phyloP scores from a whole-genome alignment of 305 asterid species.

The Galium porrigens region DNA sequence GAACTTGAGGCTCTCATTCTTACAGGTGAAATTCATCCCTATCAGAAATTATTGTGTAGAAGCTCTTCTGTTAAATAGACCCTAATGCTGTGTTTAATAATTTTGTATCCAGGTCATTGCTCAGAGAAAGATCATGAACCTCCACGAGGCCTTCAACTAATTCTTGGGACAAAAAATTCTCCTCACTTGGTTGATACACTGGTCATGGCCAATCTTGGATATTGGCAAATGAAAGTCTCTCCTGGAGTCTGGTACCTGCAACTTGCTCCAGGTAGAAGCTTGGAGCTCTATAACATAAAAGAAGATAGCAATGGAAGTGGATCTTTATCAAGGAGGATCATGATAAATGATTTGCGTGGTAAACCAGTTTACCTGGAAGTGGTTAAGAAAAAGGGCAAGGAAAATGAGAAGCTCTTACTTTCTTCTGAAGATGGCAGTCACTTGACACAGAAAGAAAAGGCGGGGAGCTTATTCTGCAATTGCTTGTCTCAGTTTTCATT shows the following conservation, averaged over 20 bases:
- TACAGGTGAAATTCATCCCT: conserved; percentile 41
- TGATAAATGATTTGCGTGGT: conserved; percentile 78
- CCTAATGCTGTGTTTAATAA: conserved; percentile 19
- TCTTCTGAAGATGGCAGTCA: conserved; percentile 50
- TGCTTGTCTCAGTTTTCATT: neutral
- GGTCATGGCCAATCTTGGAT: conserved; percentile 98
- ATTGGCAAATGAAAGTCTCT: conserved; percentile 96
- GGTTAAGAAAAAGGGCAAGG: conserved; percentile 80
- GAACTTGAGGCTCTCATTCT: conserved; percentile 97
- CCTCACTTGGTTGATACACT: conserved; percentile 97
- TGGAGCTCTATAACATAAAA: conserved; percentile 75
- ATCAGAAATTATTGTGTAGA: neutral
- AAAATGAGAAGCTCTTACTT: conserved; percentile 58
- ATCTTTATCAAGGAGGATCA: conserved; percentile 52
- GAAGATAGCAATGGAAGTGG: conserved; percentile 52
- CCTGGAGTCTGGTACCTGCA: conserved; percentile 98
- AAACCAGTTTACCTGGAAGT: conserved; percentile 84
- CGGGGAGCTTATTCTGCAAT: conserved; percentile 5
- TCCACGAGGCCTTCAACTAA: conserved; percentile 90
- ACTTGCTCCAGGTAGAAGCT: conserved; percentile 96
- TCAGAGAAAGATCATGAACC: conserved; percentile 97
- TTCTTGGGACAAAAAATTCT: conserved; percentile 72
- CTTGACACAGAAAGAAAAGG: conserved; percentile 37
- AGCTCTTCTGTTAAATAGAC: neutral
- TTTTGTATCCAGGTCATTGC: conserved; percentile 63